Evolutionary conservation across 2,329 filamentous ascomycete species (phyloP).

Genomic region (Bertia moriformis): DNA sequence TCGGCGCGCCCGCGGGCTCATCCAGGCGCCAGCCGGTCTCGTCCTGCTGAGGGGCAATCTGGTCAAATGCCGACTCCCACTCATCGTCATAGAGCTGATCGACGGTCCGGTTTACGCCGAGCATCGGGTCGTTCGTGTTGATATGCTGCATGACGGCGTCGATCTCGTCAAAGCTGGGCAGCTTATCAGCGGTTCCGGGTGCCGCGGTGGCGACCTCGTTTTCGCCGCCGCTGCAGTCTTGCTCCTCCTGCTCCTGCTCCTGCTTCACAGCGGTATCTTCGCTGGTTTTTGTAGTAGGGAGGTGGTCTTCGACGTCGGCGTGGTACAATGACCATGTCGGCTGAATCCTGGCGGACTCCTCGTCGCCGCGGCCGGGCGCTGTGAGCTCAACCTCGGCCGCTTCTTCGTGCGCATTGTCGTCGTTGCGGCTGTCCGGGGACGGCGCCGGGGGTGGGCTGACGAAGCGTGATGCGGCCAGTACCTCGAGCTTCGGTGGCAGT

Average conservation of each 20-base stretch:
- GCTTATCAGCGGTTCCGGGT: slow-evolving; percentile 8
- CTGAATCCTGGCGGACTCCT: slow-evolving; percentile 16
- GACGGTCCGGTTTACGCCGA: slow-evolving; percentile 54
- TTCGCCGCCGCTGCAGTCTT: neutral
- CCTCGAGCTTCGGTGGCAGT: slow-evolving; percentile 24
- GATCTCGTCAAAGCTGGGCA: slow-evolving; percentile 67
- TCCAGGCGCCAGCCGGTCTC: too few species aligned
- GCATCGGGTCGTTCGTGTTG: slow-evolving; percentile 57
- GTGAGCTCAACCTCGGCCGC: slow-evolving; percentile 3
- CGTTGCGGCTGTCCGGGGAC: too few species aligned
- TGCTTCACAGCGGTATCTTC: slow-evolving; percentile 7
- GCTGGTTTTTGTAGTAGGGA: slow-evolving; percentile 10
- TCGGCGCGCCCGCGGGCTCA: too few species aligned
- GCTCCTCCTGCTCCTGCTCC: slow-evolving; percentile 15
- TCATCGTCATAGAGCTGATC: slow-evolving; percentile 15
- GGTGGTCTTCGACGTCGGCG: slow-evolving; percentile 14
- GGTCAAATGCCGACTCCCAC: slow-evolving; percentile 15
- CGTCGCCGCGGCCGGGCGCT: slow-evolving; percentile 5
- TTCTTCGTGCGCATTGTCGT: slow-evolving; percentile 8
- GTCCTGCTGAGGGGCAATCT: slow-evolving; percentile 11
- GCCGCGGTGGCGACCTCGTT: neutral
- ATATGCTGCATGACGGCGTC: slow-evolving; percentile 85
- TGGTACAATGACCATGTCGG: slow-evolving; percentile 4
- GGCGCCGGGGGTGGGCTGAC: slow-evolving; percentile 3
- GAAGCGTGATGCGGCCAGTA: too few species aligned